phyloP scores from a whole-genome alignment of 305 asterid genomes.

The Rubia peregrina region DNA sequence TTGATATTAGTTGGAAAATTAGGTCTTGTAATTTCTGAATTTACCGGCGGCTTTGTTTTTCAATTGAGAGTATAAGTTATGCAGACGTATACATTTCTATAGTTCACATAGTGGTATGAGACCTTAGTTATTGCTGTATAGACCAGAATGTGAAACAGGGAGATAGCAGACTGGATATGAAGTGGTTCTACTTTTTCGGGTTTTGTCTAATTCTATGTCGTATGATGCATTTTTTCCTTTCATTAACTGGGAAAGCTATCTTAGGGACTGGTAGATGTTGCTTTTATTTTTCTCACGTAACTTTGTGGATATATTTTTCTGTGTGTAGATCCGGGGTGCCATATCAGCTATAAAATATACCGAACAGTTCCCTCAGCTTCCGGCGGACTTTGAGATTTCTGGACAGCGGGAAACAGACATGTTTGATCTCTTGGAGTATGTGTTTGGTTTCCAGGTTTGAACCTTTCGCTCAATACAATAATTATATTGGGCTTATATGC shows the following conservation, averaged over 20 bases:
- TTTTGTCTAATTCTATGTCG: not conserved
- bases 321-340: conserved; percentile 74
- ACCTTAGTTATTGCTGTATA: not conserved
- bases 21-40: not conserved
- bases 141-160: not conserved
- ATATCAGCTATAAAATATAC: conserved; percentile 65
- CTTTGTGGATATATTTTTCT: conserved; percentile 9
- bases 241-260: not conserved
- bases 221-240: not conserved
- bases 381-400: conserved; percentile 47
- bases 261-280: not conserved
- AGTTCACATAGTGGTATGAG: not conserved
- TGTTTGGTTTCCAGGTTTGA: conserved; percentile 89
- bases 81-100: not conserved
- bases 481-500: not conserved
- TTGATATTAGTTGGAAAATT: not conserved
- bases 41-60: not conserved
- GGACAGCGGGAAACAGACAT: conserved; percentile 73
- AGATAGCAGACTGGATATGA: not conserved
- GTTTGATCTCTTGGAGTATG: conserved; percentile 92
- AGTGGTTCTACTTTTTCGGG: not conserved
- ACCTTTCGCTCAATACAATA: not conserved
- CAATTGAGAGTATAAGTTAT: not conserved
- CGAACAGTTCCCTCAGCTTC: conserved; percentile 59
- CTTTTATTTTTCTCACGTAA: not conserved